phyloP scores from a whole-genome alignment of 768 basidiomycete species.

The Wakefieldia striispora region DNA sequence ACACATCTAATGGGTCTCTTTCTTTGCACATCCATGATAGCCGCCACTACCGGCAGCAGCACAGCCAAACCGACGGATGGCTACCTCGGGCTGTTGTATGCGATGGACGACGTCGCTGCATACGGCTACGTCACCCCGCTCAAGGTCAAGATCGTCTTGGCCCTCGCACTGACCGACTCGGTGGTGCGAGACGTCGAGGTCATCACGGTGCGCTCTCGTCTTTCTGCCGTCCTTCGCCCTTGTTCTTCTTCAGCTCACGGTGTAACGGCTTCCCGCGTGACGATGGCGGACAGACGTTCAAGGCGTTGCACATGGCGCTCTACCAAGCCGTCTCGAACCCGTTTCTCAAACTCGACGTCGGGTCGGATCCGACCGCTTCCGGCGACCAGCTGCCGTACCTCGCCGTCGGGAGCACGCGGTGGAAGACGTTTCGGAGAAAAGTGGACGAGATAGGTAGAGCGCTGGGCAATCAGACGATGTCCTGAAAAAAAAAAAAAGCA shows the following conservation, averaged over 20 bases:
- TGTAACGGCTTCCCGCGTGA: background rate
- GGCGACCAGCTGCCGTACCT: conserved; percentile 55
- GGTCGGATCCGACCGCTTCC: conserved; percentile 38
- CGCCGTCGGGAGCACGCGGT: conserved; percentile 59
- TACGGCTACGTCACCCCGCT: conserved; percentile 90
- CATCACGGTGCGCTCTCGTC: conserved; percentile 51
- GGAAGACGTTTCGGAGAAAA: conserved; percentile 64
- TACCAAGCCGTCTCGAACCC: conserved; percentile 83
- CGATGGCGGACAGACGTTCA: conserved; percentile 64
- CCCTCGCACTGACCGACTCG: conserved; percentile 75
- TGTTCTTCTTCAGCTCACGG: background rate
- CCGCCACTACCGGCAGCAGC: conserved; percentile 20
- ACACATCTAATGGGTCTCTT: background rate
- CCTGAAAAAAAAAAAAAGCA: conserved; percentile 18
- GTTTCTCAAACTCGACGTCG: conserved; percentile 66
- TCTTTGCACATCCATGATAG: background rate
- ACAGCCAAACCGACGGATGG: conserved; percentile 66
- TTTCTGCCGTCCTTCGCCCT: background rate
- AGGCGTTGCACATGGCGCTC: conserved; percentile 86
- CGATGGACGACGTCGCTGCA: conserved; percentile 91
- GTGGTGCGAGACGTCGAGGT: conserved; percentile 81
- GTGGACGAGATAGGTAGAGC: conserved; percentile 75
- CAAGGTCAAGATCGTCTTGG: conserved; percentile 84
- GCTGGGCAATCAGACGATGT: conserved; percentile 42
- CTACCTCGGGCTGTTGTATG: conserved; percentile 82